Base-by-base conservation (phyloP, 306 rosid genomes). In the Pyrus communis region DNA sequence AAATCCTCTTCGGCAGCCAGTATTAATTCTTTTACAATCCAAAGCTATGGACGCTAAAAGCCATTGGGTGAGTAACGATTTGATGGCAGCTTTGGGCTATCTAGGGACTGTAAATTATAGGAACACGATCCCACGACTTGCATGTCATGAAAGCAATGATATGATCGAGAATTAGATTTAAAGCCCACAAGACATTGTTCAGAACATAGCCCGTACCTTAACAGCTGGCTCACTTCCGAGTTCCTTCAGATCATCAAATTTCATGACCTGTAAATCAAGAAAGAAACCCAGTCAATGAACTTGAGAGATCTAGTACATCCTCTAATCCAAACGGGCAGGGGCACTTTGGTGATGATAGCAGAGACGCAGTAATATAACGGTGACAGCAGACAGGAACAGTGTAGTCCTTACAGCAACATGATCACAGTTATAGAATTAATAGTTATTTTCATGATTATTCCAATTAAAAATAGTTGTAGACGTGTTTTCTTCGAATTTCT, bases 161-260 rank as follows among this genome's bases (percentile, higher is more conserved):
- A 67, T 22, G 73, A 33, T 10, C 15, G 5, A 30, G 46, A 60
- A 31, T 67, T 57, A 67, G 51, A 10, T 75, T 12, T 30, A 33
- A 65, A 51, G 46, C 68, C 46, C 23, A 67, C 57, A 35, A 71
- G 13, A 61, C 19, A 81, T 55, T 66, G 51, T 59, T 43, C 61
- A 77, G 64, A 75, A 35, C 21, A 14, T 63, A 43, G 67, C 42
- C 42, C 72, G 75, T 83, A 95, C 98, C 98, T 95, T 95, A 30
- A 92, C 98, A 82, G 99, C 96, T 27, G 87, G 4, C 88, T 95
- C 99, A 21, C 31, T 87, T 14, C 98, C 99, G 35, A 76, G 99
- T 76, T 95, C 99, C 87, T 95, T 95, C 77, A 95, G 93, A 84
- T 95, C 98, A 0, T 95, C 98, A 81, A 92, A 95, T 83, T 95